A percentile compares a stretch with the other conserved stretches of the same genome.
Conservation (phyloP, 148 eudicot genomes). For the Camellia granthamiana region DNA sequence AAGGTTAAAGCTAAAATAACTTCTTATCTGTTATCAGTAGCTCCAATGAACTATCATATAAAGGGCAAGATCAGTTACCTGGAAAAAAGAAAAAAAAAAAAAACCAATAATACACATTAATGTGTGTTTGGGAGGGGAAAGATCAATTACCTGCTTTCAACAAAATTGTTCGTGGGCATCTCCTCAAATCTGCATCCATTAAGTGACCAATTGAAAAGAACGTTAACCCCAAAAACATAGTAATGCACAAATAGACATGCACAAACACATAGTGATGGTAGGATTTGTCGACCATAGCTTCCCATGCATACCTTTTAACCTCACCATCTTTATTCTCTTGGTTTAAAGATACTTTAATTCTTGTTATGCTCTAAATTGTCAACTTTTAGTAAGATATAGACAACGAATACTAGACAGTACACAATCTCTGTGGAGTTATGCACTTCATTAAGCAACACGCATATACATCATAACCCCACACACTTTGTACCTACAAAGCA, state of each 20-base stretch:
- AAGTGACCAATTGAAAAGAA: slow-evolving; percentile 13
- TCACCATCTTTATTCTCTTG: slow-evolving; percentile 5
- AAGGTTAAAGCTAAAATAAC: not conserved
- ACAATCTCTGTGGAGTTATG: not conserved
- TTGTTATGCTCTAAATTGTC: not conserved
- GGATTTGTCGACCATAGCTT: not conserved
- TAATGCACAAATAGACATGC: not conserved
- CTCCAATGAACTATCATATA: not conserved
- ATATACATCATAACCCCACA: not conserved
- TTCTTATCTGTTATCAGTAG: not conserved
- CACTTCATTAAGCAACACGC: not conserved
- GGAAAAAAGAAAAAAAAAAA: too few species aligned
- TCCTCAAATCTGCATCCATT: slow-evolving; percentile 76
- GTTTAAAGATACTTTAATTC: not conserved
- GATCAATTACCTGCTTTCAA: slow-evolving; percentile 78
- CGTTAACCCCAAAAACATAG: not conserved
- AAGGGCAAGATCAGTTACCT: not conserved
- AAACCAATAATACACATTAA: too few species aligned
- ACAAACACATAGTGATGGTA: not conserved
- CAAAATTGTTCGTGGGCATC: slow-evolving; percentile 91
- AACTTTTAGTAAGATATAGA: not conserved
- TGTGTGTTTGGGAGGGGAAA: not conserved
- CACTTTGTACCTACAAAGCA: too few species aligned
- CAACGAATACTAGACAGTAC: not conserved
- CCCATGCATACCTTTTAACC: not conserved